Evolutionary conservation across 257 asterid genomes (phyloP).

Genomic region (Sherardia arvensis): DNA sequence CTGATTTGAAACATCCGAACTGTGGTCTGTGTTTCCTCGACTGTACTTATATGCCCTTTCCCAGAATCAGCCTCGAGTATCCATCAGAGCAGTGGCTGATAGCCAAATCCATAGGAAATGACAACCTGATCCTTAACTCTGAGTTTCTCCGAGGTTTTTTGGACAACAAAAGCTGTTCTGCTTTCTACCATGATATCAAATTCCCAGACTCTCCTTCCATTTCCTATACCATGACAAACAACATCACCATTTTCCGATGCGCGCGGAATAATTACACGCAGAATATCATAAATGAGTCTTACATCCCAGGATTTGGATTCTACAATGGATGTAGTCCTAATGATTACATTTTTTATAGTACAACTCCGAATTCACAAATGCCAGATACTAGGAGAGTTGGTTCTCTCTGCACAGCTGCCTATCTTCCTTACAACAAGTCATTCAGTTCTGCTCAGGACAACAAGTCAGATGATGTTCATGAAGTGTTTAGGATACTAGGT

Average conservation of each 20-base stretch:
- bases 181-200: neutral
- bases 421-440: constrained; percentile 9
- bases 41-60: neutral
- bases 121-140: constrained; percentile 2
- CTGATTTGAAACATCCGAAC: neutral
- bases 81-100: neutral
- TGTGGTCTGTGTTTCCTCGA: constrained; percentile 12
- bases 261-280: no score
- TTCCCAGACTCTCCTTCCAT: constrained; percentile 4
- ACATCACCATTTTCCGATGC: constrained; percentile 23
- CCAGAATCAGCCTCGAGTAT: constrained; percentile 10
- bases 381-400: no score
- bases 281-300: no score
- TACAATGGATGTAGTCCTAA: neutral
- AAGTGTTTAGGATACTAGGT: constrained; percentile 4
- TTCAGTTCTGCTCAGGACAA: neutral
- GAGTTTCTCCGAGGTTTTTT: neutral
- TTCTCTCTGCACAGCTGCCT: neutral
- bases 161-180: neutral
- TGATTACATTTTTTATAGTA: neutral
- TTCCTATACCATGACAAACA: constrained; percentile 13
- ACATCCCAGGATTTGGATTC: neutral
- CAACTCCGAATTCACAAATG: neutral
- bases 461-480: neutral
- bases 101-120: neutral